A percentile compares a stretch with the other conserved stretches of the same genome.
These are phyloP conservation scores for Aspergillus puulaauensis DNA, from an alignment of 2,329 filamentous ascomycete species.

Conservation along the genomic window DNA sequence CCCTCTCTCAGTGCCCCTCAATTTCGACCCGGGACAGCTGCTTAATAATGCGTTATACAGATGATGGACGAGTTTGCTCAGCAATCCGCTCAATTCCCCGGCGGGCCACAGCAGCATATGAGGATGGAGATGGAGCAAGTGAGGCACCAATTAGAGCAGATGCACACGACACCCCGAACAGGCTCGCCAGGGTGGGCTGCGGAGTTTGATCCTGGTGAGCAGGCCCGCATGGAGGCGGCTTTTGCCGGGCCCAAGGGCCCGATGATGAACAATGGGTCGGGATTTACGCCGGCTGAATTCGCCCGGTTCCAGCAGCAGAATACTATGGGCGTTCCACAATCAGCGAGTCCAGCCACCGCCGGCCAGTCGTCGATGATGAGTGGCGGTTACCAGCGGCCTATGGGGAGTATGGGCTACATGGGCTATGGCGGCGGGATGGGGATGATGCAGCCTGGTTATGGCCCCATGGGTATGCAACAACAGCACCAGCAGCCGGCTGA, in stretches of 20 bases:
- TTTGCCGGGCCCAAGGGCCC: slow-evolving; percentile 56
- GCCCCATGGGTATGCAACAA: slow-evolving; percentile 48
- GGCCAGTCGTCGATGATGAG: slow-evolving; percentile 62
- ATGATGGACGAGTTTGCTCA: slow-evolving; percentile 95
- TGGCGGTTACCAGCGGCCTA: slow-evolving; percentile 45
- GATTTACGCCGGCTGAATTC: slow-evolving; percentile 83
- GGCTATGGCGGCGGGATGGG: slow-evolving; percentile 51
- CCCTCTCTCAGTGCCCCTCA: not conserved
- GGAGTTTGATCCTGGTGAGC: slow-evolving; percentile 62
- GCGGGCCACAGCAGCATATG: slow-evolving; percentile 52
- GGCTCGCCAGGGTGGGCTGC: slow-evolving; percentile 62
- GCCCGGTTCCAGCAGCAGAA: slow-evolving; percentile 78
- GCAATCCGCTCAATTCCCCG: slow-evolving; percentile 64
- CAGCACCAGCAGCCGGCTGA: slow-evolving; percentile 37
- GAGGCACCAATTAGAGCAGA: slow-evolving; percentile 60
- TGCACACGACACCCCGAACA: slow-evolving; percentile 51
- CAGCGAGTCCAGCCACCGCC: slow-evolving; percentile 57
- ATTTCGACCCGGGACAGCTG: slow-evolving; percentile 6
- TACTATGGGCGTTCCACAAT: slow-evolving; percentile 57
- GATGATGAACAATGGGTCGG: slow-evolving; percentile 49
- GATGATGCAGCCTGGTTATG: slow-evolving; percentile 52
- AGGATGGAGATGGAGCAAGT: slow-evolving; percentile 64
- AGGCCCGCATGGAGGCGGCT: slow-evolving; percentile 70
- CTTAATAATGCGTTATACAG: slow-evolving; percentile 48
- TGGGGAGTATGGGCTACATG: slow-evolving; percentile 47